Evolutionary conservation across 2,329 filamentous ascomycete species (phyloP), one percentile per base, ranked within the genome.

Genomic region (Epichloe glyceriae): DNA sequence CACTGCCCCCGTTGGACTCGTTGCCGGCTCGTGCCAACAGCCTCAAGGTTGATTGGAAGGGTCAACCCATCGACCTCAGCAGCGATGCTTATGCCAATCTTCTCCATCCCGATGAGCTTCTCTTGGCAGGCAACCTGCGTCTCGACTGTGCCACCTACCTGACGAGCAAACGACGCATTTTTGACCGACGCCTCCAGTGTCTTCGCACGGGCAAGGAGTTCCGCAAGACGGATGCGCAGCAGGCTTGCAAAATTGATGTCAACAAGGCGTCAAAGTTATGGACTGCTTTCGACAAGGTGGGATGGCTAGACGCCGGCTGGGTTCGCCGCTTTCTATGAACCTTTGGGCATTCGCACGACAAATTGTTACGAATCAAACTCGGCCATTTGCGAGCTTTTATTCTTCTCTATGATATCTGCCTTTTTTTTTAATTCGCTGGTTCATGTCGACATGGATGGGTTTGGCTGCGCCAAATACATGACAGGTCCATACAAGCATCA

Each of bases 181-280:
- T 97, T 65, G 74, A 84, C 50, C 81, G 82, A 47, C 81, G 87
- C 40, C 77, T 91, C 35, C 79, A 85, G 47, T 79, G 78, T 53
- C 78, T 82, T 2, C 70, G 72, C 51, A 81, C 80, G 37, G 78
- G 78, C 63, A 93, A 94, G 67, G 86, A 90, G 61, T 96, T 95
- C 66, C 83, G 88, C 65, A 95, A 95, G 77, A 97, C 91, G 1
- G 88, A 95, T 64, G 88, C 89, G 5, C 91, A 97, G 67, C 87
- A 95, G 65, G 88, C 88, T n/a, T 95, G 88, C 76, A 94, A 94
- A 73, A 95, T 96, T 56, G 91, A 97, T 61, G 91, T 97, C 65
- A 96, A 96, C 74, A 97, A 96, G 73, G 88, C 90, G 3, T 94
- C 88, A 57, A 91, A 91, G 67, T 74, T 97, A 45, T 95, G 88